Base-by-base conservation (phyloP, 2,329 filamentous ascomycete species). In the Fonsecaea erecta region DNA sequence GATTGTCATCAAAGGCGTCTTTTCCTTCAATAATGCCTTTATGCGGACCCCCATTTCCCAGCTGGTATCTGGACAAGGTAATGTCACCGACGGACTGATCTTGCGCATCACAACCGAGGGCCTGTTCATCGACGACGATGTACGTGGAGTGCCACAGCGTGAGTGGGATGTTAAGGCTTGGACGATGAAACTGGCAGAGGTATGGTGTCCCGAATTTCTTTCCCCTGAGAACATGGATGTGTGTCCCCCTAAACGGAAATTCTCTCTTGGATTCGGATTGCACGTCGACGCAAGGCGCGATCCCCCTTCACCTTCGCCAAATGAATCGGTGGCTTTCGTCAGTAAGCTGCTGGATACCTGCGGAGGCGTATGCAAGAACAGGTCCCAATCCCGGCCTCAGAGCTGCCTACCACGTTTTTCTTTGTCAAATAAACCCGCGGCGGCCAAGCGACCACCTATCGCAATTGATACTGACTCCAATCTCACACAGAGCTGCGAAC, bases 91-190 rank as follows among this genome's bases (percentile, higher is more conserved):
- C 75, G 95, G 95, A 0, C 83, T 99, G 52, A 91, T 98, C 67
- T 84, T 99, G 67, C 90, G 91, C 58, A 95, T 98, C 74, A 94
- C 92, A 11, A 96, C 92, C 1, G 94, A 97, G 77, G 95, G 95
- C 18, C 84, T 98, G 60, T 98, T 98, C 79, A 95, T 99, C 74
- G 95, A 99, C 76, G 95, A 99, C 77, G 95, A 98, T 76, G 86
- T 97, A 59, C 88, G 93, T 52, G 88, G 88, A 67, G 92, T 97
- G 16, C 89, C 92, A n/a, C 93, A 98, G 79, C 88, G 95, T 65
- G 95, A 99, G 80, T 99, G 95, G 95, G 95, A 99, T 77, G 88
- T 98, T 75, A 98, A 98, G 78, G 93, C 94, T 28, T 98, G 95
- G 95, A 97, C 93, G 51, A 86, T 99, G 79, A 97, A 96, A 80